phyloP scores from a whole-genome alignment of 2,329 filamentous ascomycete genomes.

The Trematosphaeria pertusa region DNA sequence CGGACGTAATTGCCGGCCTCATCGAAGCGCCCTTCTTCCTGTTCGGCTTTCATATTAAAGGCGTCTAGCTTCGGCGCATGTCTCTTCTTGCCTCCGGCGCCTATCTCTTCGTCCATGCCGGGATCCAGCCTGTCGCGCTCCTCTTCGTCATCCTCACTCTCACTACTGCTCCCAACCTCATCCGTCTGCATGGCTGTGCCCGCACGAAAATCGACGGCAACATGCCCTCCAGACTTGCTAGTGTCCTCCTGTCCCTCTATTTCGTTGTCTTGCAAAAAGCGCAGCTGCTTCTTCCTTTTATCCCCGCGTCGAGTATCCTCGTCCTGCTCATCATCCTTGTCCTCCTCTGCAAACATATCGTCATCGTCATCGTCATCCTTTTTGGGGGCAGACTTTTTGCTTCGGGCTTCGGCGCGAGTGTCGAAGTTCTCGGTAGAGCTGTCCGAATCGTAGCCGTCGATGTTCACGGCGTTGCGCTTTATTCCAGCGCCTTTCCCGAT shows the following conservation, averaged over 20 bases:
- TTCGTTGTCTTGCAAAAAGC: slow-evolving; percentile 65
- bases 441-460: slow-evolving; percentile 96
- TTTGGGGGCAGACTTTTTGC: slow-evolving; percentile 50
- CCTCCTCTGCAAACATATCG: slow-evolving; percentile 82
- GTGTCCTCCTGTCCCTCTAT: slow-evolving; percentile 81
- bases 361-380: slow-evolving; percentile 64
- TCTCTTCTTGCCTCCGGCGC: slow-evolving; percentile 86
- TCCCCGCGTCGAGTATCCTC: slow-evolving; percentile 59
- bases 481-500: slow-evolving; percentile 78
- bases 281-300: slow-evolving; percentile 67
- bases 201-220: slow-evolving; percentile 64
- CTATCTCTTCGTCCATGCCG: slow-evolving; percentile 85
- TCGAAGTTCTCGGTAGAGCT: slow-evolving; percentile 90
- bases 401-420: slow-evolving; percentile 69
- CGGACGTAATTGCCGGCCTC: slow-evolving; percentile 89
- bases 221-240: slow-evolving; percentile 76
- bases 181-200: slow-evolving; percentile 54
- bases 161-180: slow-evolving; percentile 67
- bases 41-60: slow-evolving; percentile 90
- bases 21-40: slow-evolving; percentile 93
- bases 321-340: slow-evolving; percentile 62
- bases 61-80: slow-evolving; percentile 94
- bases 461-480: slow-evolving; percentile 92
- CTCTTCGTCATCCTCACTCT: slow-evolving; percentile 67
- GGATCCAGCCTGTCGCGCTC: slow-evolving; percentile 69